Base-by-base conservation (phyloP, 192 early-diverging fungal species). In the Gamsiella multidivaricata region DNA sequence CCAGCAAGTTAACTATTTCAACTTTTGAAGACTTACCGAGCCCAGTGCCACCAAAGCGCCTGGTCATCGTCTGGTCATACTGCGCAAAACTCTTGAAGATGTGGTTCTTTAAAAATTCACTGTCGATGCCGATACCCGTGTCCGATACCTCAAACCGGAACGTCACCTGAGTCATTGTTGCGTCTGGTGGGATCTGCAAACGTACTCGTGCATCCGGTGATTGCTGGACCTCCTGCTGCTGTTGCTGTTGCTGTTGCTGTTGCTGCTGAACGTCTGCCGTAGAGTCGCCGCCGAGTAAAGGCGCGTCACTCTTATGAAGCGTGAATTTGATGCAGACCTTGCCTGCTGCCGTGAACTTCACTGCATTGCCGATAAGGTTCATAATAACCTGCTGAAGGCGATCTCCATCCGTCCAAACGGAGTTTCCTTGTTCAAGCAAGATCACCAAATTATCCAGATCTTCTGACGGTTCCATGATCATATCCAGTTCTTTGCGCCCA, bases 11-110 rank as follows among this genome's bases (percentile, higher is more conserved):
- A n/a, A n/a, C n/a, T n/a, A n/a, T n/a, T n/a, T n/a, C n/a, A n/a
- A n/a, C n/a, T n/a, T n/a, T n/a, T n/a, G n/a, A n/a, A n/a, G n/a
- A 42, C 59, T 50, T 68, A 76, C 73, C 73, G 22, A 95, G 82
- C 0, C 94, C 92, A 5, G 91, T 91, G 23, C 93, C 92, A 31
- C 90, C 91, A 68, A 90, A 93, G 54, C 87, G 86, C 54, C 91
- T 85, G 8, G 89, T 90, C 33, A 88, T 89, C 20, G 90, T 85
- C 20, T 85, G 84, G 25, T 93, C 90, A 6, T 86, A 89, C 70
- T 93, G 93, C 10, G 86, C 70, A 78, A 92, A 95, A 42, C 87
- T 87, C 49, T 91, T 86, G 65, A 93, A 94, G 45, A 93, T 86
- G 17, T 76, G 65, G 57, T 88, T 79, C 33, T 80, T 69, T 61